Conservation (phyloP, 495 filamentous ascomycete genomes). For the Penicillium ucsense region DNA sequence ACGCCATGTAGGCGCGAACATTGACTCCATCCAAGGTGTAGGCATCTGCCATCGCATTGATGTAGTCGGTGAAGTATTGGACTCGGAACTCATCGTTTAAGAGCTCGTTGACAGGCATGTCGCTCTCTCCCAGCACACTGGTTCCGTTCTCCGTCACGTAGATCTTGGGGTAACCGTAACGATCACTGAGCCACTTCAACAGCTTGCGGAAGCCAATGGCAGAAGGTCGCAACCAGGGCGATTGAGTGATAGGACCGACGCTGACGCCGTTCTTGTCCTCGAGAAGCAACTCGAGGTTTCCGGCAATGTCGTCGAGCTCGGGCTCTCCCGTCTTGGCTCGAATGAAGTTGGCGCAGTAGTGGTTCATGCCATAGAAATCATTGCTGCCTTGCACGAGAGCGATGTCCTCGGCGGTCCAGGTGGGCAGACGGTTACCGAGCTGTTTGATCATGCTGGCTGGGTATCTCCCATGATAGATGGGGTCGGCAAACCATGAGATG, state of each 20-base stretch:
- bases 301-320: constrained; percentile 54
- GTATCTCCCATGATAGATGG: constrained; percentile 67
- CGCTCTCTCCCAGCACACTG: constrained; percentile 68
- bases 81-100: constrained; percentile 66
- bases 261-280: constrained; percentile 57
- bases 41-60: constrained; percentile 61
- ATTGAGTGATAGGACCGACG: constrained; percentile 68
- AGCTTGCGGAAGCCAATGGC: constrained; percentile 66
- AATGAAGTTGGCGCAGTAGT: constrained; percentile 77
- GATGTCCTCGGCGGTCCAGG: constrained; percentile 53
- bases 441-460: constrained; percentile 68
- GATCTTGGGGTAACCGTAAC: constrained; percentile 64
- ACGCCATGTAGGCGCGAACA: constrained; percentile 66
- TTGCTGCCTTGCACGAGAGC: constrained; percentile 64
- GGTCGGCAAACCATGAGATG: constrained; percentile 57
- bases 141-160: constrained; percentile 81
- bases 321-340: constrained; percentile 53
- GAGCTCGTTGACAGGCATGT: constrained; percentile 56
- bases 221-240: constrained; percentile 63
- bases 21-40: constrained; percentile 57
- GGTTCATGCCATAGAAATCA: constrained; percentile 81
- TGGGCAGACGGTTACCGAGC: constrained; percentile 58
- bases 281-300: constrained; percentile 59
- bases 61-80: constrained; percentile 65
- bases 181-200: constrained; percentile 68